These are phyloP conservation scores for Melocanna baccifera DNA, from an alignment of 176 grass and related monocot species.

Conservation along the genomic window DNA sequence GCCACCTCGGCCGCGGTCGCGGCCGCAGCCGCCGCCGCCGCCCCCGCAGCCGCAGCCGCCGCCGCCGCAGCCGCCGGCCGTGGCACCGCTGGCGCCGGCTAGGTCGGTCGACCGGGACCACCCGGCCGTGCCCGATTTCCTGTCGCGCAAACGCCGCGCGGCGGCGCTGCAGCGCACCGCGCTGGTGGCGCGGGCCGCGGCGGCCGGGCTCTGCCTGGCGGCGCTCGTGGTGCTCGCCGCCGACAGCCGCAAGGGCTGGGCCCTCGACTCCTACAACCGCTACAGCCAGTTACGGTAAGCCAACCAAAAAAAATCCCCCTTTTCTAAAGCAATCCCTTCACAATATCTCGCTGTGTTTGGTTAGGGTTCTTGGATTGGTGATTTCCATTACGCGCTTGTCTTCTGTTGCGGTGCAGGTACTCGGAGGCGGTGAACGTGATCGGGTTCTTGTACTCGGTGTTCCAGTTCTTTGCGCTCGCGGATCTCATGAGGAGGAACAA, in stretches of 20 bases:
- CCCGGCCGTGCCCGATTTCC: conserved; percentile 32
- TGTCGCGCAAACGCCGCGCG: conserved; percentile 43
- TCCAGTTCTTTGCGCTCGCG: conserved; percentile 51
- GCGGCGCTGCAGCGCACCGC: conserved; percentile 37
- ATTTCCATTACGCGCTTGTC: not conserved
- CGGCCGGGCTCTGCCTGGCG: conserved; percentile 63
- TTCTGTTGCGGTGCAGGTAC: conserved; percentile 45
- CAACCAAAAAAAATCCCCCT: not conserved
- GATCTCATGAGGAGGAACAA: conserved; percentile 51
- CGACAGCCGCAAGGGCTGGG: conserved; percentile 76
- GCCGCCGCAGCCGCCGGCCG: not conserved
- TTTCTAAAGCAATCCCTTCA: not conserved
- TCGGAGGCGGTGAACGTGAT: conserved; percentile 84
- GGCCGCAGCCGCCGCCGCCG: not conserved
- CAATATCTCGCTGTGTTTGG: not conserved
- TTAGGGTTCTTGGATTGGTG: conserved; percentile 6
- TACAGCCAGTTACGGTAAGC: conserved; percentile 80
- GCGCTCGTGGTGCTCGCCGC: conserved; percentile 76
- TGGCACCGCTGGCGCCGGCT: not conserved
- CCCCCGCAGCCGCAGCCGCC: not conserved
- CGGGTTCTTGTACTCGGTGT: conserved; percentile 71
- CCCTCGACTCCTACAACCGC: conserved; percentile 66
- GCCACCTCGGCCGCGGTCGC: not conserved
- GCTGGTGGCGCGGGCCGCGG: conserved; percentile 43
- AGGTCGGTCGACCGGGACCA: not conserved